Evolutionary conservation across 2,329 filamentous ascomycete species (phyloP), one percentile per base, ranked within the genome.

Genomic region (Exserohilum rostratum): DNA sequence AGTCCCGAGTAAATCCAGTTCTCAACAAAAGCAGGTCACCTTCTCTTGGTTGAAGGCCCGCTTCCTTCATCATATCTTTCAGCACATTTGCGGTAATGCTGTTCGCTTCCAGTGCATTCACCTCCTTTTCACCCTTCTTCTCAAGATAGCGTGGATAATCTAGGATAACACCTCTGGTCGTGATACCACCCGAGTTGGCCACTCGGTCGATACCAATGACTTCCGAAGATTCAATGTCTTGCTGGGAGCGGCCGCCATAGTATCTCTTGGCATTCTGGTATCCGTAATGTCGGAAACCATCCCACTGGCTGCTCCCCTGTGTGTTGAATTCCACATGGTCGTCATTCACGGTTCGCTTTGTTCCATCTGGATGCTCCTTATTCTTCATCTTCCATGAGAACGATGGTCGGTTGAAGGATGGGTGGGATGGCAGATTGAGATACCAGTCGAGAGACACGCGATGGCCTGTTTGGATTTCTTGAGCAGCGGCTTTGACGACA

Each of bases 391-490:
- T 64, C 67, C 70, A 69, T 17, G 63, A 57, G 37, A 73, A 73
- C 1, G 61, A 46, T 1, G 68, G 71, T 0, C 73, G 67, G 33
- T 65, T 68, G 54, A 78, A 79, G 43, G 75, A 73, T 1, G 77
- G 76, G 49, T 66, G 64, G 0, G 63, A 58, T 5, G 75, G 77
- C 30, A 74, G 69, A 57, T 78, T 74, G n/a, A 80, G 67, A 9
- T 69, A 66, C 68, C 77, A 78, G 66, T 78, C 75, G 3, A 78
- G 66, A 0, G 70, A 72, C 0, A 77, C 61, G 13, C 75, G 73
- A 12, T 71, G 63, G 27, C 76, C 78, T 5, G 71, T 73, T 39
- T 75, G 73, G 57, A 83, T 82, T 60, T 82, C 80, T 15, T 71
- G 67, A 0, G 79, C 74, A 0, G 79, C 80, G 6, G 71, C 66